Base-by-base conservation (phyloP, 768 basidiomycete genomes). In the Leccinum variicolor region DNA sequence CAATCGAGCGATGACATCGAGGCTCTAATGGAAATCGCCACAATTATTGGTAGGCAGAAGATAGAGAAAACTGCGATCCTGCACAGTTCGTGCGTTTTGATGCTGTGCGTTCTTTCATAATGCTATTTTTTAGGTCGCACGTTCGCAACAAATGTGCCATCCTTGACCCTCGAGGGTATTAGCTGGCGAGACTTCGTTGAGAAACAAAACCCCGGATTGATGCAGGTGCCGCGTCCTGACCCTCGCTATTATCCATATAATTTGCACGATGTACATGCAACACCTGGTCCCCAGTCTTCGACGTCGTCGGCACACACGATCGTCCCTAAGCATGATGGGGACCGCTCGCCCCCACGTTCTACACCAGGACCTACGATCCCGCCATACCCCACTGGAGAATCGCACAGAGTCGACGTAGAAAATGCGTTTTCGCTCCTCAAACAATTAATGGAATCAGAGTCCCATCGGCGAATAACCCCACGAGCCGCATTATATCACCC, bases 1-100 rank as follows among this genome's bases (percentile, higher is more conserved):
- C 90, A 93, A 64, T 93, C 94, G 19, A 90, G 83, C 65, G 94
- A 98, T 66, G 97, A 99, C 68, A 82, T 87, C 34, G 96, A 99
- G 71, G 97, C 95, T 6, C 77, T 98, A 19, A 90, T 98, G 87
- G 97, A 99, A 74, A 88, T 98, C 54, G 89, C 92, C 15, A 77
- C 84, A 11, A 87, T 99, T 46, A 84, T 97, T 60, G 97, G 97
- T 8, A 82, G 83, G 60, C 81, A 79, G 61, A 81, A 81, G 52
- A 92, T 97, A 82, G 96, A 96, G 68, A 86, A 82, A 66, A 81
- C 85, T 36, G 96, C 95, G 0, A 83, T 89, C 19, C 69, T 98
- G 45, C 97, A 99, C 70, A 92, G 96, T 98, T 69, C 62, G 87
- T 77, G 41, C 28, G 11, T 17, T 26, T 47, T 31, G 9, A 39